Conservation (phyloP, 768 basidiomycete genomes). For the Termitomyces sp. region DNA sequence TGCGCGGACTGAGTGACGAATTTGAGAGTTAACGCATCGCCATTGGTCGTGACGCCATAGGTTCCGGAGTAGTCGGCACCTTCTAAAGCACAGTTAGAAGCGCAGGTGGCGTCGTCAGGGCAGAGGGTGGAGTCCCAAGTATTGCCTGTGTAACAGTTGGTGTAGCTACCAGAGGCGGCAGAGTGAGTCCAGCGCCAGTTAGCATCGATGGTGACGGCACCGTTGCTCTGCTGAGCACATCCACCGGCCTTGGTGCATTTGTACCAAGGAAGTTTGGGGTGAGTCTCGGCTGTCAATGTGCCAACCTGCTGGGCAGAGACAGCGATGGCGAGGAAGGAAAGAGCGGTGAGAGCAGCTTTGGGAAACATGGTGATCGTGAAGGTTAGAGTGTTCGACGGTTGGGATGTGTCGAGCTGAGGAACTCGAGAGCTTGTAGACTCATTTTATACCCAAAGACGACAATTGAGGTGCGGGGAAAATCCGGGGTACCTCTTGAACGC, state of each 20-base stretch:
- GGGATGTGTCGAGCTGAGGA: neutral
- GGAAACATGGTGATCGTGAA: conserved; percentile 25
- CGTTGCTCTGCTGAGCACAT: conserved; percentile 30
- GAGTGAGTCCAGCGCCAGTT: conserved; percentile 54
- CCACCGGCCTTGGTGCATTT: conserved; percentile 37
- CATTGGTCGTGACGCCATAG: conserved; percentile 42
- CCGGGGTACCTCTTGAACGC: conserved; percentile 1
- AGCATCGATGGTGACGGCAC: conserved; percentile 42
- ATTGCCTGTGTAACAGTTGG: conserved; percentile 52
- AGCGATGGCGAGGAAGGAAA: conserved; percentile 24
- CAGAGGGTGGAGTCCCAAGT: conserved; percentile 48
- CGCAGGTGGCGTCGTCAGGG: conserved; percentile 43
- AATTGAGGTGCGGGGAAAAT: conserved; percentile 1
- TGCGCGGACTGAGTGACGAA: conserved; percentile 35
- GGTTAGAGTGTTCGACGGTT: neutral
- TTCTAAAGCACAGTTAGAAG: conserved; percentile 32
- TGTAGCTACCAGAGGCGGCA: conserved; percentile 21
- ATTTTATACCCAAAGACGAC: neutral
- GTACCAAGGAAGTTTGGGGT: conserved; percentile 28
- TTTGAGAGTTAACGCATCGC: conserved; percentile 38
- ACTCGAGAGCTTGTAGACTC: neutral
- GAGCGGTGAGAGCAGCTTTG: conserved; percentile 29
- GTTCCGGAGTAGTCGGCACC: conserved; percentile 44
- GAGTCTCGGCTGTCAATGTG: conserved; percentile 31
- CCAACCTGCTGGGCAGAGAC: conserved; percentile 41